Conservation (phyloP, 2,329 filamentous ascomycete genomes). For the Penicillium sp. region DNA sequence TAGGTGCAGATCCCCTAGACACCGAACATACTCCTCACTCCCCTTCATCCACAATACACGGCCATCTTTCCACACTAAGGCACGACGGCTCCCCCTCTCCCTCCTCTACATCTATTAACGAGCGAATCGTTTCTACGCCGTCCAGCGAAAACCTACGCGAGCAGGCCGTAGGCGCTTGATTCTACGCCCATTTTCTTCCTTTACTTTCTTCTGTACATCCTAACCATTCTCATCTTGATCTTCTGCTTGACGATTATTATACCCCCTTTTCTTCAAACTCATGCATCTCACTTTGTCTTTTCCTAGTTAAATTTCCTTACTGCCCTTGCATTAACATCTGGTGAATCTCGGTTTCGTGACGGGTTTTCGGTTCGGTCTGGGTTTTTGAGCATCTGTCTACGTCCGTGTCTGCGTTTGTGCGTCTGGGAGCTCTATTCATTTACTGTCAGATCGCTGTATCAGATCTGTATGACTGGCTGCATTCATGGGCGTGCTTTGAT, state of each 20-base stretch:
- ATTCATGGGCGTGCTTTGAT: not conserved
- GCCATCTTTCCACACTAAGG: conserved; percentile 15
- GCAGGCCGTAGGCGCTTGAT: conserved; percentile 24
- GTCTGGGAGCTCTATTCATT: not conserved
- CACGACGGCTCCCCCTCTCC: conserved; percentile 16
- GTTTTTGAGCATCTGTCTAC: conserved; percentile 6
- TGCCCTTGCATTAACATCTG: conserved; percentile 17
- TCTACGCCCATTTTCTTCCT: not conserved
- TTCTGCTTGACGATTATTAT: conserved; percentile 18
- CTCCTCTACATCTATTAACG: conserved; percentile 19
- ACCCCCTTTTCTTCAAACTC: conserved; percentile 15
- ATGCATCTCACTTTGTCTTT: conserved; percentile 11
- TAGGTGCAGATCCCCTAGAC: not conserved
- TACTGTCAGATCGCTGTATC: not conserved
- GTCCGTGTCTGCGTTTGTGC: not conserved
- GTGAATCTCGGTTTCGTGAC: conserved; percentile 1
- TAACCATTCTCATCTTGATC: conserved; percentile 17
- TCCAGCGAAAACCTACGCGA: conserved; percentile 26
- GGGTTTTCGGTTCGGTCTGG: conserved; percentile 1
- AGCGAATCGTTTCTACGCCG: conserved; percentile 18
- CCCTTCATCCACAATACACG: conserved; percentile 10
- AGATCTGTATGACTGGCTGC: not conserved
- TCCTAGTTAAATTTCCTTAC: conserved; percentile 8
- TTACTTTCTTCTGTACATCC: conserved; percentile 20
- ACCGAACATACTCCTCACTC: not conserved